Percentiles rank a stretch among this genome's conserved stretches.
Conservation (phyloP, 345 rosid genomes). For the Tarenaya hassleriana region DNA sequence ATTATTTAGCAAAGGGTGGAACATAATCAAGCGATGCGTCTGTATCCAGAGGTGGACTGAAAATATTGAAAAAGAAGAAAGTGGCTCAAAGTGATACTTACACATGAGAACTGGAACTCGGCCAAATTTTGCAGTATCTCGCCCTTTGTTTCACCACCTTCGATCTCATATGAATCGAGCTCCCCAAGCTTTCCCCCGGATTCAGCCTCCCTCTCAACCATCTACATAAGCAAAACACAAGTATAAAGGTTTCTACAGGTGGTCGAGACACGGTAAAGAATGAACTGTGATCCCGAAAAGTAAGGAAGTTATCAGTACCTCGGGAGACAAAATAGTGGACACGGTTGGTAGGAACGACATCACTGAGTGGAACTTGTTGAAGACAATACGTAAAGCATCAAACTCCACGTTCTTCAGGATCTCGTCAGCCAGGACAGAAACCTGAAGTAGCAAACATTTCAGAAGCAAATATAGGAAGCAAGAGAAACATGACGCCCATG, state of each 20-base stretch:
- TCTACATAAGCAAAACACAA: constrained; percentile 30
- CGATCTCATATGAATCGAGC: constrained; percentile 90
- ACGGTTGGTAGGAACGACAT: constrained; percentile 72
- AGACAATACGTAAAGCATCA: constrained; percentile 86
- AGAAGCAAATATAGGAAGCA: not conserved
- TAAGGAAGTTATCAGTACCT: constrained; percentile 37
- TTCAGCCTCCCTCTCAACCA: constrained; percentile 83
- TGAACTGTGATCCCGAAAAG: constrained; percentile 13
- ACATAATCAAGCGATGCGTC: not conserved
- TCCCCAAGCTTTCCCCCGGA: constrained; percentile 83
- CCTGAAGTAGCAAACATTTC: constrained; percentile 40
- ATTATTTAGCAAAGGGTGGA: too few species aligned
- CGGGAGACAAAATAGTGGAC: constrained; percentile 83
- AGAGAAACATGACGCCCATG: not conserved
- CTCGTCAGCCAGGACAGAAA: constrained; percentile 94
- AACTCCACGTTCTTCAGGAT: constrained; percentile 85
- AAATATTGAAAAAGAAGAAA: not conserved
- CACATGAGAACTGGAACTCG: constrained; percentile 97
- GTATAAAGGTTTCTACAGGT: constrained; percentile 3
- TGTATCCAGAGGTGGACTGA: not conserved
- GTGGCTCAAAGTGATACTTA: constrained; percentile 32
- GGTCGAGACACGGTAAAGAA: constrained; percentile 7
- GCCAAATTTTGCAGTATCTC: constrained; percentile 88
- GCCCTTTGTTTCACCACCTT: constrained; percentile 93
- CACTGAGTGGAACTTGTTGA: constrained; percentile 83